Evolutionary conservation across 2,329 filamentous ascomycete genomes (phyloP).

Genomic region (Neurospora crassa): DNA sequence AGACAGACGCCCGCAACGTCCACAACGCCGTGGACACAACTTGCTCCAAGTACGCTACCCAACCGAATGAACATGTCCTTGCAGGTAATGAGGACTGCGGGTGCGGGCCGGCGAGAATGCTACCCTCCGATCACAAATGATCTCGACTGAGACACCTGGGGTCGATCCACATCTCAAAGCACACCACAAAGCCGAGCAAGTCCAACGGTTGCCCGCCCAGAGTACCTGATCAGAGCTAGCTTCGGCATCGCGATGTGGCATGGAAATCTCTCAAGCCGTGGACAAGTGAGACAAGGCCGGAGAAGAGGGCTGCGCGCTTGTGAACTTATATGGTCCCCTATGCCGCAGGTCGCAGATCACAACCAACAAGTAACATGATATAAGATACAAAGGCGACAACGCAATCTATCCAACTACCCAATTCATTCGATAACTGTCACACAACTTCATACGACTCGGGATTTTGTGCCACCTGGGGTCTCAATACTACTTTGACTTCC

Average conservation of each 20-base stretch:
- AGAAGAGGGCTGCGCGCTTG: neutral
- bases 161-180: neutral
- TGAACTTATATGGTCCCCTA: neutral
- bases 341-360: neutral
- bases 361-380: neutral
- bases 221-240: neutral
- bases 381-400: neutral
- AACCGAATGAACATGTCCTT: neutral
- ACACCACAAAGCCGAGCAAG: neutral
- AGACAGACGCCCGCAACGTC: neutral
- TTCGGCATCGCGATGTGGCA: neutral
- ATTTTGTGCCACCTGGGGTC: neutral
- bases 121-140: neutral
- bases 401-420: neutral
- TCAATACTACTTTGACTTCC: neutral
- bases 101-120: neutral
- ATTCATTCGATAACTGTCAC: neutral
- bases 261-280: neutral
- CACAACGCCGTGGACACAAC: neutral
- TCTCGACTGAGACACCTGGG: neutral
- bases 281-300: neutral
- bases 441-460: neutral
- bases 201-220: neutral
- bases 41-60: neutral
- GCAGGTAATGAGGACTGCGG: neutral